Evolutionary conservation across 1,284 basidiomycete species (phyloP), one percentile per base, ranked within the genome.

Genomic region (Melampsora abietis-canadensis): DNA sequence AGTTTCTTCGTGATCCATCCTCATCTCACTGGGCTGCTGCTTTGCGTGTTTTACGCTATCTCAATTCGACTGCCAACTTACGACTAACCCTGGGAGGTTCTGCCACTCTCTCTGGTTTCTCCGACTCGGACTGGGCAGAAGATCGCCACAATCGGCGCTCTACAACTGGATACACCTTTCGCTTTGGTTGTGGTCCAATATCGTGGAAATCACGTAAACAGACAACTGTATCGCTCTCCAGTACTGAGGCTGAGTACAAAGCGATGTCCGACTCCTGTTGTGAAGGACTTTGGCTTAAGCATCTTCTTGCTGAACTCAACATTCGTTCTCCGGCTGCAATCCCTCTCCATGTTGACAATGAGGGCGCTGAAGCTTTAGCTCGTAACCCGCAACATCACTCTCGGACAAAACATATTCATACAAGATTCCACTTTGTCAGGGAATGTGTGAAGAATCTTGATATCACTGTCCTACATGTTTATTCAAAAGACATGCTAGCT

Each of bases 101-200:
- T 8, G 17, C 44, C 1, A 47, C 40, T 46, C 27, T 8, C 40
- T 46, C 37, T 24, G 64, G 64, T 2, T 66, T 44, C 24, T 44
- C 37, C n/a, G 64, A 66, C 21, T 12, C 64, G 2, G 64, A 66
- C 46, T 66, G 64, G 64, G 64, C 64, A 3, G 64, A 47, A 66
- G n/a, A 47, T 24, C 8, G 30, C 7, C 21, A 44, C 2, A 14
- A 12, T n/a, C 6, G 37, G 7, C 17, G 34, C 12, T 46, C 31
- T 7, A 66, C 64, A 10, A 27, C 19, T 17, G 59, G 59, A 4
- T 61, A 61, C 27, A 61, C 59, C 5, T 61, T 61, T 61, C 31
- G 19, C 27, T 61, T 61, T 17, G 59, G 59, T 4, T 2, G 2
- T 4, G 59, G 59, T 7, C n/a, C 59, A 12, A 44, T 66, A 2